A percentile compares a stretch with the other conserved stretches of the same genome.
These are phyloP conservation scores for Colletotrichum sp. DNA, from an alignment of 2,329 filamentous ascomycete species.

Conservation along the genomic window DNA sequence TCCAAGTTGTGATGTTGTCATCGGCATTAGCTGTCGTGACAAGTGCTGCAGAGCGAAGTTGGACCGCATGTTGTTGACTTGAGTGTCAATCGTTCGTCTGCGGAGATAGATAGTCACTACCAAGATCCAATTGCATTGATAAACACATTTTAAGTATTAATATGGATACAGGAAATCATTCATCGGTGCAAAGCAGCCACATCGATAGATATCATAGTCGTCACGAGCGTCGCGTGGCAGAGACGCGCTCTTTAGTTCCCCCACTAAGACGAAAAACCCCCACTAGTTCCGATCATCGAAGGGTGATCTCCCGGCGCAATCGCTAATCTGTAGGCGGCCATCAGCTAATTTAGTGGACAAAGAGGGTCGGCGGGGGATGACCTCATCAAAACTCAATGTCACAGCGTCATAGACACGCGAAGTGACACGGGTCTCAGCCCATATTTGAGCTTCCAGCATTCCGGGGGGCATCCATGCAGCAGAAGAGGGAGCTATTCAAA, in stretches of 20 bases:
- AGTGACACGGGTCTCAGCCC: background rate
- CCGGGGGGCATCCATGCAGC: background rate
- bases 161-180: background rate
- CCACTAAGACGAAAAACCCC: background rate
- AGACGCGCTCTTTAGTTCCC: background rate
- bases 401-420: conserved; percentile 19
- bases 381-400: conserved; percentile 12
- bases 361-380: conserved; percentile 3
- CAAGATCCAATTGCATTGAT: background rate
- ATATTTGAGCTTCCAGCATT: background rate
- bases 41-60: accelerated
- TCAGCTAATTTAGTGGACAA: background rate
- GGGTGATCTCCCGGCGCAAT: conserved; percentile 3
- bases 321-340: background rate
- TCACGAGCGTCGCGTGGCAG: background rate
- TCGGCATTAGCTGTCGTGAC: background rate
- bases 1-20: background rate
- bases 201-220: background rate
- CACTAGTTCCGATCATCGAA: conserved; percentile 13
- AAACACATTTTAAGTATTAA: accelerated
- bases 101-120: background rate
- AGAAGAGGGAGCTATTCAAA: background rate
- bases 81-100: background rate
- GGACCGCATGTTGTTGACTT: background rate
- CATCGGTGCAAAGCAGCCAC: background rate